Evolutionary conservation across 768 basidiomycete genomes (phyloP), one percentile per base, ranked within the genome.

Genomic region (Thelephora ganbajun): DNA sequence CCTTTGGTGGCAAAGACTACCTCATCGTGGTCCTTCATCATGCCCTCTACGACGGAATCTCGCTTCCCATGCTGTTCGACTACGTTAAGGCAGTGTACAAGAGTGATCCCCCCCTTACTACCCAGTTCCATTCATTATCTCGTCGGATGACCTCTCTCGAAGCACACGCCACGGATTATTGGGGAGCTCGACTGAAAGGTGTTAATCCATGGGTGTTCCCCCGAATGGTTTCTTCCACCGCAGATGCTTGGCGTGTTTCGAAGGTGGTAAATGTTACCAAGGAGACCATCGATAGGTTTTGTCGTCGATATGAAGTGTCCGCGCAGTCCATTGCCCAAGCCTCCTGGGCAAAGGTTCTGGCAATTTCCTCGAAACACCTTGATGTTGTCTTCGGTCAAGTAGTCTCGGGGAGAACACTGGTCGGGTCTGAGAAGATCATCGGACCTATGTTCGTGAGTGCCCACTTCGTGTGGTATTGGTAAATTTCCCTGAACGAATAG

Each of bases 371-470:
- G 14, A 48, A 52, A 18, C 57, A 55, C 18, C 36, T 47, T 5
- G 71, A 73, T 50, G 56, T 70, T 19, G 62, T 72, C 12, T 73
- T 73, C 48, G 72, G 71, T 0, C 68, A 70, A 43, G 66, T 69
- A 14, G 60, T 73, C 5, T 71, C 71, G 14, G 72, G 72, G 37
- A 59, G 72, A 46, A 64, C 59, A 39, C 58, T 67, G 13, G 62
- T 63, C 18, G 63, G 61, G 33, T 63, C 67, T 7, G 71, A 73
- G 53, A 57, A 64, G 9, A 68, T 71, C 2, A 63, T 73, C 45
- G 72, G 72, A 3, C 72, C 72, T 5, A 63, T 71, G 47, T 54
- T 73, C 48, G 72, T 73, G 45, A 53, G 69, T 57, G 23, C n/a
- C 33, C 12, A 43, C 11, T 44, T 35, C 3, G 44, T 41, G 16